These are phyloP conservation scores for Trametes cinnabarina DNA, from an alignment of 768 basidiomycete species.

Conservation along the genomic window DNA sequence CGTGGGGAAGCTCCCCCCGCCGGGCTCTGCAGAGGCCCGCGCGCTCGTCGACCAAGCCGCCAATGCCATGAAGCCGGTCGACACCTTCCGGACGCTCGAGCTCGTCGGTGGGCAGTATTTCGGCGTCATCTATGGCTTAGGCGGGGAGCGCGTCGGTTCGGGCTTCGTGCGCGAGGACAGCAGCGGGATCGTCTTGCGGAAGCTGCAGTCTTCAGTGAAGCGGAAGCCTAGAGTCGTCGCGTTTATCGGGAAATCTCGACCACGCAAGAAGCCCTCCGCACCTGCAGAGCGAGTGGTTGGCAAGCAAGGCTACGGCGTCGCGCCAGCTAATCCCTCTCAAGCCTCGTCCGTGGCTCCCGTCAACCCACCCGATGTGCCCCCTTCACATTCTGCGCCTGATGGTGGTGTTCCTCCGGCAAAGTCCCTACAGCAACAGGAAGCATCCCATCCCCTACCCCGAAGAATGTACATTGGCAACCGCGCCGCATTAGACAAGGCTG, in stretches of 20 bases:
- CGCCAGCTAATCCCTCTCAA: not conserved
- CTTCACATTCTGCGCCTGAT: not conserved
- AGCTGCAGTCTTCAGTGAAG: not conserved
- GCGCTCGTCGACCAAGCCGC: not conserved
- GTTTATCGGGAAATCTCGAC: constrained; percentile 7
- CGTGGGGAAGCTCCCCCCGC: constrained; percentile 2
- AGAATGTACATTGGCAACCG: constrained; percentile 12
- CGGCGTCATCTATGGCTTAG: not conserved
- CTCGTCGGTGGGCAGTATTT: constrained; percentile 7
- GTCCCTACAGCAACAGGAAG: not conserved
- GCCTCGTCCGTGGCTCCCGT: not conserved
- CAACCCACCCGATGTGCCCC: not conserved
- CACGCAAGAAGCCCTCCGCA: not conserved
- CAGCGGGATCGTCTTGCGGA: constrained; percentile 4
- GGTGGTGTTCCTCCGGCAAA: not conserved
- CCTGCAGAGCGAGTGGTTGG: not conserved
- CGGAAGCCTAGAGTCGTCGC: not conserved
- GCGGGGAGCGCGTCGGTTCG: constrained; percentile 11
- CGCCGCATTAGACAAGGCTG: not conserved
- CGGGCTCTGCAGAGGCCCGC: constrained; percentile 10
- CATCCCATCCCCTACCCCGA: not conserved
- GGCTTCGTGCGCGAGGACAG: constrained; percentile 8
- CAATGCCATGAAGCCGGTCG: no score
- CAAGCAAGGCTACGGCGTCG: not conserved
- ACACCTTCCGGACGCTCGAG: not conserved